Evolutionary conservation across 2,329 filamentous ascomycete genomes (phyloP), one percentile per base, ranked within the genome.

Genomic region (Myriosclerotinia curreyana): DNA sequence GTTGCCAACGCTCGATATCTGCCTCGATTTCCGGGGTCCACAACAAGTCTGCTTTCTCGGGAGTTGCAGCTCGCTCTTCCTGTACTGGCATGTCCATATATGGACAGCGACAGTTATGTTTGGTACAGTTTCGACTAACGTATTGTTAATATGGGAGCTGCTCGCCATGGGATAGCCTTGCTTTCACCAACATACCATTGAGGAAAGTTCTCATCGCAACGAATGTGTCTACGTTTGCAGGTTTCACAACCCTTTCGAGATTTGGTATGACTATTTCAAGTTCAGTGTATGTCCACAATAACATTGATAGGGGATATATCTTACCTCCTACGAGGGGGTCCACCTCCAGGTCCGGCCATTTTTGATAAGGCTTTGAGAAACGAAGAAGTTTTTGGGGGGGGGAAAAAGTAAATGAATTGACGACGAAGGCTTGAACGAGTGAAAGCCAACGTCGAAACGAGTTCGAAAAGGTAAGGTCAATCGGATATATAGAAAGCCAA

Each of bases 171-270:
- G 34, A 56, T 17, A 11, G 8, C 42, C 17, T 22, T 38, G 22
- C 52, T 56, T 77, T 40, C 44, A 36, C 8, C 15, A 22, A 64
- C 83, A 72, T 82, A 96, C 92, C 94, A 99, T 84, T 99, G 95
- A 60, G 95, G 95, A 74, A 96, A 97, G 71, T 87, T 96, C 78
- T 99, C 95, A 75, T 99, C 95, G 79, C 95, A 99, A 73, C 95
- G 86, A 76, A 99, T 99, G 78, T 99, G 95, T 76, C 95, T 87
- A 76, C 90, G 89, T 80, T 99, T 99, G 85, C 95, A 99, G 67
- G 92, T 96, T 74, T 96, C 94, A 83, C 95, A 99, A 68, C 95
- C 95, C 80, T 97, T 98, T 75, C 95, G 89, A 73, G 94, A 98
- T 82, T 99, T 99, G 76, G 95, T 99, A 81, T 99, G 95, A 81